A percentile compares a stretch with the other conserved stretches of the same genome.
phyloP scores from a whole-genome alignment of 257 asterid genomes.

The Leonotis leonurus region DNA sequence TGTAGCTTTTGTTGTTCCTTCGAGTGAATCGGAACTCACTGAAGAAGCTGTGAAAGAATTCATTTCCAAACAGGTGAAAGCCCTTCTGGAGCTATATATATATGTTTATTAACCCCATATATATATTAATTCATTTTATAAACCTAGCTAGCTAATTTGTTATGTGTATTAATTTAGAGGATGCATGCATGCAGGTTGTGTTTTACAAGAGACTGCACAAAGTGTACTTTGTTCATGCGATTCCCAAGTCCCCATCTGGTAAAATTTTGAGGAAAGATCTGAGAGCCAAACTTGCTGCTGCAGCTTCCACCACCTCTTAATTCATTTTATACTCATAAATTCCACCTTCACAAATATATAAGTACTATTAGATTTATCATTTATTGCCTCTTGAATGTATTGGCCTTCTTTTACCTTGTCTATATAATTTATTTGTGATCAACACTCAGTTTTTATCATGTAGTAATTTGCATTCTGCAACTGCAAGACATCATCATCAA shows the following conservation, averaged over 20 bases:
- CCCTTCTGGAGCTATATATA: no score
- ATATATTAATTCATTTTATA: no score
- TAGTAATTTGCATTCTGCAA: neutral
- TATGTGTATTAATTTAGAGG: no score
- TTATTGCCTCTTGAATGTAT: neutral
- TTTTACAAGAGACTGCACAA: slow-evolving; percentile 78
- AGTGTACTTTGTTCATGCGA: slow-evolving; percentile 65
- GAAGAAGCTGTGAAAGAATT: slow-evolving; percentile 73
- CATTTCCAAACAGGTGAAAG: slow-evolving; percentile 60
- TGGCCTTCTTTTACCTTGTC: neutral
- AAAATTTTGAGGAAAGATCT: slow-evolving; percentile 81
- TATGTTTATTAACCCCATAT: no score
- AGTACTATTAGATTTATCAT: neutral
- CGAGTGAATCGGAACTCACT: slow-evolving; percentile 48
- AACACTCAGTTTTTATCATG: neutral
- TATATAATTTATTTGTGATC: neutral
- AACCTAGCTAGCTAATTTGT: no score
- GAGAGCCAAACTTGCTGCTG: slow-evolving; percentile 57
- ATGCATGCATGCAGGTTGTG: slow-evolving; percentile 82
- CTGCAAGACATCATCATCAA: no score
- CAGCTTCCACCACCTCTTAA: slow-evolving; percentile 13
- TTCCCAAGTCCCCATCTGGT: slow-evolving; percentile 86
- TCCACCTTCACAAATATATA: slow-evolving; percentile 9
- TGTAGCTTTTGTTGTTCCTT: slow-evolving; percentile 73
- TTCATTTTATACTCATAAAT: neutral